These are phyloP conservation scores for Salix suchowensis DNA, from an alignment of 345 rosid species.

Conservation along the genomic window DNA sequence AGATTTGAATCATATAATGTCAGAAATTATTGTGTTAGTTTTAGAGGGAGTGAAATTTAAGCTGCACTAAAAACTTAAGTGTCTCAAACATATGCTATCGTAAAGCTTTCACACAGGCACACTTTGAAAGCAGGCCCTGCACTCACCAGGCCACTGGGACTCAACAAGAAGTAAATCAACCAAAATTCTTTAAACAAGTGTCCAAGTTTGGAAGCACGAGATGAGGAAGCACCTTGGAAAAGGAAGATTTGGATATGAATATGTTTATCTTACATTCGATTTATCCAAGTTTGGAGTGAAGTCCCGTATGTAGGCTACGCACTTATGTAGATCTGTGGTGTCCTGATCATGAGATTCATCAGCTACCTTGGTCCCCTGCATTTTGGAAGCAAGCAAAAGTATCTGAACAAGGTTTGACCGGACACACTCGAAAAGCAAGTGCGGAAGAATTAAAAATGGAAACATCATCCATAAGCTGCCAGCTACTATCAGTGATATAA, in stretches of 20 bases:
- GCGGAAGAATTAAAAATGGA: no score
- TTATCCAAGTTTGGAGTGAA: constrained; percentile 39
- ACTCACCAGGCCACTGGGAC: not conserved
- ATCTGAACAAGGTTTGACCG: constrained; percentile 9
- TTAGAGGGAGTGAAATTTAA: not conserved
- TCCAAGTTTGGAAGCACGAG: not conserved
- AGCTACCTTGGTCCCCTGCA: constrained; percentile 74
- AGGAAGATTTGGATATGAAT: not conserved
- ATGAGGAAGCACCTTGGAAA: not conserved
- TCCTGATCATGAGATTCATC: constrained; percentile 92
- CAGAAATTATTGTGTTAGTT: not conserved
- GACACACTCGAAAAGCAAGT: no score
- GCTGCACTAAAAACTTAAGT: not conserved
- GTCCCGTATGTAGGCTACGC: constrained; percentile 50
- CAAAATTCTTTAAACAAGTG: not conserved
- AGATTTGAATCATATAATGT: not conserved
- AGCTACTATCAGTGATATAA: not conserved
- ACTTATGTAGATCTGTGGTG: constrained; percentile 92
- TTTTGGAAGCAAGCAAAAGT: constrained; percentile 10
- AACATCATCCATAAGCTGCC: not conserved
- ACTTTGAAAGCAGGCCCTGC: not conserved
- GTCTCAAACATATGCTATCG: not conserved
- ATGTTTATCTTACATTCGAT: constrained; percentile 44
- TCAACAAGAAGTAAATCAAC: not conserved
- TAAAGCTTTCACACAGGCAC: not conserved